Percentiles rank a stretch among this genome's conserved stretches.
Conservation (phyloP, 2,329 filamentous ascomycete species). For the Geosmithia morbida region DNA sequence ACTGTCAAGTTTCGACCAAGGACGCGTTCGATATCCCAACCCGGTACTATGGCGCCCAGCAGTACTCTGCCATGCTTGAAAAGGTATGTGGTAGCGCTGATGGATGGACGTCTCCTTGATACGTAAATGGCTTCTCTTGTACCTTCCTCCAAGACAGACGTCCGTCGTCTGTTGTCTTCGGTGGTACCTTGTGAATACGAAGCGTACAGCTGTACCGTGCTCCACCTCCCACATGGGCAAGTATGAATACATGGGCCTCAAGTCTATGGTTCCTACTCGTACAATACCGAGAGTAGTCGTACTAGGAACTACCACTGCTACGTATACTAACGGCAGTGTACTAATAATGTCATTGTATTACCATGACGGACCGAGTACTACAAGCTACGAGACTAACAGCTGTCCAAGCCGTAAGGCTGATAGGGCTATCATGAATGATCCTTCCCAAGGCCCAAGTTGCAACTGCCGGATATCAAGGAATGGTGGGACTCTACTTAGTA, state of each 20-base stretch:
- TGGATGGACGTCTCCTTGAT: background rate
- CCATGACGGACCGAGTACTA: background rate
- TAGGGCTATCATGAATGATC: too few relatives aligned
- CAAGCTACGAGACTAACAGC: background rate
- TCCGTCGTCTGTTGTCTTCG: background rate
- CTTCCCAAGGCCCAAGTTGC: too few relatives aligned
- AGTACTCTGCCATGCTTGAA: too few relatives aligned
- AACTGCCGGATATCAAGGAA: too few relatives aligned
- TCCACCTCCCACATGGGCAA: background rate
- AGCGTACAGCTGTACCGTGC: background rate
- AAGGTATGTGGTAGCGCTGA: too few relatives aligned
- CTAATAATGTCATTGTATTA: background rate
- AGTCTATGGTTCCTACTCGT: background rate
- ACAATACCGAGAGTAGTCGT: background rate
- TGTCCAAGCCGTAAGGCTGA: too few relatives aligned
- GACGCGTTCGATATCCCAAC: too few relatives aligned
- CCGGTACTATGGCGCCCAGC: too few relatives aligned
- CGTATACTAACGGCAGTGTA: background rate
- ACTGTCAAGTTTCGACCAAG: too few relatives aligned
- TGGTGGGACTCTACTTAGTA: too few relatives aligned
- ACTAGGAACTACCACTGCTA: background rate
- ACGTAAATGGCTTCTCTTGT: background rate
- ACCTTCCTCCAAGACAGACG: background rate
- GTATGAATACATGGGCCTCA: background rate
- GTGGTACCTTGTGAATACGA: background rate